Evolutionary conservation across 148 eudicot species (phyloP), one percentile per base, ranked within the genome.

Genomic region (Vaccinium myrtillus): DNA sequence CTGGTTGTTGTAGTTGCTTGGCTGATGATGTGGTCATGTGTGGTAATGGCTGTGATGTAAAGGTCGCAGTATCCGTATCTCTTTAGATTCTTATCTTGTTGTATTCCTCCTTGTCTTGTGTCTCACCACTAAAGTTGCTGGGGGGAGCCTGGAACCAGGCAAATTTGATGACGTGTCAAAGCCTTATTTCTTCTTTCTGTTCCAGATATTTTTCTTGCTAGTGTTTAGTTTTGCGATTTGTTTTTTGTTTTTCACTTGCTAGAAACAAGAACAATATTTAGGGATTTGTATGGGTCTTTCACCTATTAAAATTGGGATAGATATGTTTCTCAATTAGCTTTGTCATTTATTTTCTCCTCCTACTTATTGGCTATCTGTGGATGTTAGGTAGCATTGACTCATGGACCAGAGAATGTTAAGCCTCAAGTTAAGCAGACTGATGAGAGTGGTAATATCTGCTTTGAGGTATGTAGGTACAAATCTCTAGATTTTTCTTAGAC

Each of bases 381-480:
- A 69, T 87, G 78, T 81, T 87, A 97, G 99, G 99, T 97, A 21
- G 95, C 98, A 82, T 89, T 97, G 90, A 97, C 99, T 86, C 99
- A 97, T 93, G 99, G 99, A 86, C 99, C 99, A 70, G 96, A 94
- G 87, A 95, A 90, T 89, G 99, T 94, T 75, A 97, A 97, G 86
- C 99, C 99, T 85, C 98, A 93, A 84, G 94, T 93, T 91, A 95
- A 92, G 83, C 94, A 85, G 83, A 91, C 93, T 70, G 98, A 95
- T 86, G 87, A 86, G 77, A 85, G 56, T 88, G 98, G 98, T 39
- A 90, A 84, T 48, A 92, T 97, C 88, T 97, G 99, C 87, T 97
- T 97, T 90, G 95, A 95, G 99, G 99, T 95, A 89, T 51, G 87
- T 78, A 75, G 53, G n/a, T 21, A 13, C 21, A 2, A 30, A 39